phyloP scores from a whole-genome alignment of 1,139 yeast genomes.

The Martiniozyma asiatica region DNA sequence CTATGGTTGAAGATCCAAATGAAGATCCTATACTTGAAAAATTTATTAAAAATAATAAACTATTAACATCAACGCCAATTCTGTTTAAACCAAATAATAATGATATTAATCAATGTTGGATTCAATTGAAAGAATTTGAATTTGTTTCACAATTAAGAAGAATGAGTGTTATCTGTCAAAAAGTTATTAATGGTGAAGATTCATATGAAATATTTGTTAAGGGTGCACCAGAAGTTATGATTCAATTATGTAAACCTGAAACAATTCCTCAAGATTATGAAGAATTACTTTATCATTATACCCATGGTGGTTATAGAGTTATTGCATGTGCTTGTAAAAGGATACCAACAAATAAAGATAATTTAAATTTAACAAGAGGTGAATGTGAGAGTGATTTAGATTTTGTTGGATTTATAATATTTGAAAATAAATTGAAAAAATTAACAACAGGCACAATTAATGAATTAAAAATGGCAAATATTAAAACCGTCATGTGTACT shows the following conservation, averaged over 20 bases:
- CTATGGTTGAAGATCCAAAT: slow-evolving; percentile 51
- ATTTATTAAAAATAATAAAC: slow-evolving; percentile 19
- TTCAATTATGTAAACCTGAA: slow-evolving; percentile 57
- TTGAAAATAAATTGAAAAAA: slow-evolving; percentile 78
- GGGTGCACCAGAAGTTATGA: slow-evolving; percentile 97
- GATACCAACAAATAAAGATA: slow-evolving; percentile 17
- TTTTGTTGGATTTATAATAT: slow-evolving; percentile 80
- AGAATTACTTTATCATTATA: slow-evolving; percentile 65
- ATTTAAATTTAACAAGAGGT: slow-evolving; percentile 36
- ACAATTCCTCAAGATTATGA: slow-evolving; percentile 68
- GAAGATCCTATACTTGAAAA: slow-evolving; percentile 23
- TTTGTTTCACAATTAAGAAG: slow-evolving; percentile 76
- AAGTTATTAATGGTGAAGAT: slow-evolving; percentile 14
- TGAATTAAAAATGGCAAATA: slow-evolving; percentile 49
- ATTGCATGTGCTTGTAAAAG: slow-evolving; percentile 81
- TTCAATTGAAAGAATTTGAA: slow-evolving; percentile 65
- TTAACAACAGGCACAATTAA: slow-evolving; percentile 52
- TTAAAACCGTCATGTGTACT: slow-evolving; percentile 91
- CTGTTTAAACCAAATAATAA: slow-evolving; percentile 30
- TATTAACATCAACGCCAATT: slow-evolving; percentile 35
- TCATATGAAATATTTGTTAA: slow-evolving; percentile 48
- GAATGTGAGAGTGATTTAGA: slow-evolving; percentile 55
- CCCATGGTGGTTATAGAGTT: slow-evolving; percentile 88
- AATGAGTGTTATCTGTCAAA: slow-evolving; percentile 69
- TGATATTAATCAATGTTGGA: slow-evolving; percentile 9